These are phyloP conservation scores for Dittrichia graveolens DNA, from an alignment of 129 eudicot species.

Conservation along the genomic window DNA sequence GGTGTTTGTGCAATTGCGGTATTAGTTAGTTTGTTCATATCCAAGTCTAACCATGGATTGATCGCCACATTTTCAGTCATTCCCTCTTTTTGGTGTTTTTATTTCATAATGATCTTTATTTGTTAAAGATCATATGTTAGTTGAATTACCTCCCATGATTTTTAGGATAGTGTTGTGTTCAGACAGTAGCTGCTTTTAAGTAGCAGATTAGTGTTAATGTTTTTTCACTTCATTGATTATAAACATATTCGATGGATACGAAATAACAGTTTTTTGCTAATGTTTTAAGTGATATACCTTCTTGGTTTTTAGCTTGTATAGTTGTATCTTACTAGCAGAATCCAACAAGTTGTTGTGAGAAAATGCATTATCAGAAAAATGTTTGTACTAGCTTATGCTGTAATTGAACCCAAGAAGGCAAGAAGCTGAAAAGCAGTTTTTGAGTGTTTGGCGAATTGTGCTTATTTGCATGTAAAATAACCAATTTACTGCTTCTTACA, in stretches of 20 bases:
- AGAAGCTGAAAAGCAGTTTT: too few species aligned
- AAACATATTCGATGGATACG: slow-evolving; percentile 2
- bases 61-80: neutral
- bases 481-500: too few species aligned
- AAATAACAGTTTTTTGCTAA: neutral
- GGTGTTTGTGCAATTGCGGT: too few species aligned
- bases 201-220: neutral
- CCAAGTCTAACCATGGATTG: neutral
- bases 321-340: too few species aligned
- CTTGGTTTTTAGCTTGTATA: neutral
- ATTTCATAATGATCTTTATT: neutral
- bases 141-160: neutral
- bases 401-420: too few species aligned
- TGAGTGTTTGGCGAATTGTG: too few species aligned
- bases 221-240: slow-evolving; percentile 4
- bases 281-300: neutral
- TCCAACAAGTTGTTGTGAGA: too few species aligned
- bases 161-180: slow-evolving; percentile 15
- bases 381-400: too few species aligned
- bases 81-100: neutral
- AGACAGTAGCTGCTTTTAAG: neutral
- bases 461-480: too few species aligned
- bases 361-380: too few species aligned
- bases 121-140: neutral
- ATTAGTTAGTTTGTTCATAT: neutral